phyloP scores from a whole-genome alignment of 805 yeast genomes.

The Myxozyma neglecta region DNA sequence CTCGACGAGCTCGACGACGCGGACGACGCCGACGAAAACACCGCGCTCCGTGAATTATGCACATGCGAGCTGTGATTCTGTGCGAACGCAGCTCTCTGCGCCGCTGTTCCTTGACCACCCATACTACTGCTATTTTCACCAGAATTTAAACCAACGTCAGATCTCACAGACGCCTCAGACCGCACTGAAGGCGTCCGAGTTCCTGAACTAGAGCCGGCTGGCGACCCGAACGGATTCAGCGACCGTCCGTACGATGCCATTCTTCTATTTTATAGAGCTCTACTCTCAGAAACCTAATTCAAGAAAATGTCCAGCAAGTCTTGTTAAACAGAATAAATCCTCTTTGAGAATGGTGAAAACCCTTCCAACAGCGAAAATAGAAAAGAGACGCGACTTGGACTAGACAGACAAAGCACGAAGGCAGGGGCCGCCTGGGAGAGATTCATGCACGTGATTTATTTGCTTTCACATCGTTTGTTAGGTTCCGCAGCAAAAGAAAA shows the following conservation, averaged over 20 bases:
- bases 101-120: background rate
- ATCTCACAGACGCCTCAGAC: constrained; percentile 24
- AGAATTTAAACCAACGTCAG: constrained; percentile 20
- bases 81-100: constrained; percentile 19
- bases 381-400: no score
- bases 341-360: no score
- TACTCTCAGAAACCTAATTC: no score
- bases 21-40: constrained; percentile 24
- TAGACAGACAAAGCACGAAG: no score
- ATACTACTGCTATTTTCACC: background rate
- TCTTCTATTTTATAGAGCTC: no score
- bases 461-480: no score
- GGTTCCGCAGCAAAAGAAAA: no score
- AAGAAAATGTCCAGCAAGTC: no score
- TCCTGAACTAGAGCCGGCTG: constrained; percentile 20
- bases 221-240: constrained; percentile 28
- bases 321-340: no score
- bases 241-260: constrained; percentile 11
- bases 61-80: constrained; percentile 19
- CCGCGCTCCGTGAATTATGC: constrained; percentile 30
- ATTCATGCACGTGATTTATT: no score
- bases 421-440: no score
- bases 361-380: no score
- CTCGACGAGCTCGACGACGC: constrained; percentile 16
- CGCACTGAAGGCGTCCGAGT: constrained; percentile 19